These are phyloP conservation scores for Aurantiochytrium sp. DNA, from an alignment of 108 stramenopile species.

Conservation along the genomic window DNA sequence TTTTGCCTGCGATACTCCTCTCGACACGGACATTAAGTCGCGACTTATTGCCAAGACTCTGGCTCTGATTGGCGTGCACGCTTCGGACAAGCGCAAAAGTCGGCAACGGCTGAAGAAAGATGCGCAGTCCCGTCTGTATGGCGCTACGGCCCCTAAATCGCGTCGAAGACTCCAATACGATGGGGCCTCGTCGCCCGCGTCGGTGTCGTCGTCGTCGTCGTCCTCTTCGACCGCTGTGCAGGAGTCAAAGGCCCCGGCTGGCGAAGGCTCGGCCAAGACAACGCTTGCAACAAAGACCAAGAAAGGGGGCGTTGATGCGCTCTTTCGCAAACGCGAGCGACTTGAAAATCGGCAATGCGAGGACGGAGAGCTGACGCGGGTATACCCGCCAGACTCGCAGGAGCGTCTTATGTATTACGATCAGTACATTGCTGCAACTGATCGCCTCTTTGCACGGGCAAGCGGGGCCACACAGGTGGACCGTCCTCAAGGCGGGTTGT, in stretches of 20 bases:
- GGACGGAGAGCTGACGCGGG: not conserved
- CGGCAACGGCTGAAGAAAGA: not conserved
- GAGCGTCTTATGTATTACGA: not conserved
- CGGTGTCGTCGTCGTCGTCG: not conserved
- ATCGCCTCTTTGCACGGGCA: not conserved
- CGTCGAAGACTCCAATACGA: not conserved
- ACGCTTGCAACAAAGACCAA: too few relatives aligned
- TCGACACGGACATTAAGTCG: constrained; percentile 42
- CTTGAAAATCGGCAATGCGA: not conserved
- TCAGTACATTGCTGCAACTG: not conserved
- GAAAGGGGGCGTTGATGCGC: not conserved
- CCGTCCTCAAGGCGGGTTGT: not conserved
- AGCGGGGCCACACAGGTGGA: not conserved
- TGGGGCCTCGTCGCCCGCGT: too few relatives aligned
- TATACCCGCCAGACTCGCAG: not conserved
- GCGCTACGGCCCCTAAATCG: not conserved
- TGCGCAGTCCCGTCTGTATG: not conserved
- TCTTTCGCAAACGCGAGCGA: not conserved
- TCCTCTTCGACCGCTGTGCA: not conserved
- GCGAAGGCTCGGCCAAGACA: not conserved
- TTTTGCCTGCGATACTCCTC: constrained; percentile 49
- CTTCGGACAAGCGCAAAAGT: not conserved
- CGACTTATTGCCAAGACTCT: constrained; percentile 20
- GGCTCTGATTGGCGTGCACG: not conserved
- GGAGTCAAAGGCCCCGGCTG: not conserved